These are phyloP conservation scores for Austroboletus niveus DNA, from an alignment of 1,284 basidiomycete genomes.

Conservation along the genomic window DNA sequence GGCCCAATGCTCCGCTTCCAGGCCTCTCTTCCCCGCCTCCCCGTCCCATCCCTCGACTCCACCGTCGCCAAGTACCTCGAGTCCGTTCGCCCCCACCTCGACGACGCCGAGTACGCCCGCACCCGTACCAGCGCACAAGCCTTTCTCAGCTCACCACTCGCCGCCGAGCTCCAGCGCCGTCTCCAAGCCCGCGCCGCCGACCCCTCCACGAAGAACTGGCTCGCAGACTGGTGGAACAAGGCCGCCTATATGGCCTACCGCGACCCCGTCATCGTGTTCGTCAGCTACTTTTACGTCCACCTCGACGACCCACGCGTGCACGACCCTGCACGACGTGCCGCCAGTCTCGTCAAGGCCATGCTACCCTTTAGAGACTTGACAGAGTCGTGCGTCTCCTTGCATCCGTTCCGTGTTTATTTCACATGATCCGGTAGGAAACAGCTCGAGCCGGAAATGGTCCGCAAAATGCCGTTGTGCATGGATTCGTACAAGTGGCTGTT, in stretches of 20 bases:
- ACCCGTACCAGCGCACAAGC: conserved; percentile 62
- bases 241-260: conserved; percentile 83
- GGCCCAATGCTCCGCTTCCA: conserved; percentile 81
- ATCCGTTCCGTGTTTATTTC: background rate
- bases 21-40: conserved; percentile 76
- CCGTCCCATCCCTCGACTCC: conserved; percentile 79
- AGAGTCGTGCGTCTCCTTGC: conserved; percentile 59
- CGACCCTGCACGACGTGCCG: conserved; percentile 68
- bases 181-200: conserved; percentile 72
- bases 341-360: conserved; percentile 79
- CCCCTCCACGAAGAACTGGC: conserved; percentile 75
- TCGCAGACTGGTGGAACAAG: conserved; percentile 98
- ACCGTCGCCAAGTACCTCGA: conserved; percentile 88
- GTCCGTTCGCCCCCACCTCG: conserved; percentile 73
- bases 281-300: conserved; percentile 96
- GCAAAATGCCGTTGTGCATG: conserved; percentile 86
- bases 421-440: conserved; percentile 49
- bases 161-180: conserved; percentile 77
- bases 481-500: conserved; percentile 91
- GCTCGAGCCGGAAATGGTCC: conserved; percentile 89
- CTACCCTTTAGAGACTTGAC: conserved; percentile 80
- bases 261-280: conserved; percentile 90
- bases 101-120: conserved; percentile 56
- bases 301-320: conserved; percentile 61
- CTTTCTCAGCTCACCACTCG: conserved; percentile 72